Evolutionary conservation across 2,329 filamentous ascomycete species (phyloP).

Genomic region (Mycosphaerella arachidis): DNA sequence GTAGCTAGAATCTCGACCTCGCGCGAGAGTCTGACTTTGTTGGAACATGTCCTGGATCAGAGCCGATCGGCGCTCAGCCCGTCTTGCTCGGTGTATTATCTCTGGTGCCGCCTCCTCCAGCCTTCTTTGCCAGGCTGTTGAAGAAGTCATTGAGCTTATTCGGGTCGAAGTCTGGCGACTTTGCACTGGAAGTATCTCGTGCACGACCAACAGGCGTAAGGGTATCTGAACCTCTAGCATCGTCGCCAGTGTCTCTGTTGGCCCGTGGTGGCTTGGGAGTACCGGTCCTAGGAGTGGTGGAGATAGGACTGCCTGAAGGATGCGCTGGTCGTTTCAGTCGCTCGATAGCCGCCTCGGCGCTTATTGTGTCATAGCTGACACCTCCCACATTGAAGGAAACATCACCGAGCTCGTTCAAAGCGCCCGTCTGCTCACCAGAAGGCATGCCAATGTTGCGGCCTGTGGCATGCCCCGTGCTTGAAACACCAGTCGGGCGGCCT

Average conservation of each 20-base stretch:
- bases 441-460: conserved; percentile 22
- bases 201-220: background rate
- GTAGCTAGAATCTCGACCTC: no score
- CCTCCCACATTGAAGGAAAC: conserved; percentile 85
- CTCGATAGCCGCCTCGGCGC: conserved; percentile 32
- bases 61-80: background rate
- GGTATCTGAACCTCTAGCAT: background rate
- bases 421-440: conserved; percentile 36
- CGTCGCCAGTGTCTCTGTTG: conserved; percentile 9
- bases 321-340: conserved; percentile 26
- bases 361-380: conserved; percentile 58
- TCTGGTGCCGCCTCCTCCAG: background rate
- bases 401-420: conserved; percentile 31
- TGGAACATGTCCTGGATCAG: no score
- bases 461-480: conserved; percentile 19
- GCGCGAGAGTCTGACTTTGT: no score
- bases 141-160: conserved; percentile 1
- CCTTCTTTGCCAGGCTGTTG: conserved; percentile 1
- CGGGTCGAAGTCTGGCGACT: conserved; percentile 1
- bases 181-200: background rate
- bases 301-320: conserved; percentile 5
- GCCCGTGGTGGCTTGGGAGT: conserved; percentile 18
- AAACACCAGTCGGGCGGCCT: conserved; percentile 13
- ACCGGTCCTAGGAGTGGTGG: conserved; percentile 9
- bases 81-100: background rate